Conservation (phyloP, 768 basidiomycete species). For the Coprinopsis strossmayeri region DNA sequence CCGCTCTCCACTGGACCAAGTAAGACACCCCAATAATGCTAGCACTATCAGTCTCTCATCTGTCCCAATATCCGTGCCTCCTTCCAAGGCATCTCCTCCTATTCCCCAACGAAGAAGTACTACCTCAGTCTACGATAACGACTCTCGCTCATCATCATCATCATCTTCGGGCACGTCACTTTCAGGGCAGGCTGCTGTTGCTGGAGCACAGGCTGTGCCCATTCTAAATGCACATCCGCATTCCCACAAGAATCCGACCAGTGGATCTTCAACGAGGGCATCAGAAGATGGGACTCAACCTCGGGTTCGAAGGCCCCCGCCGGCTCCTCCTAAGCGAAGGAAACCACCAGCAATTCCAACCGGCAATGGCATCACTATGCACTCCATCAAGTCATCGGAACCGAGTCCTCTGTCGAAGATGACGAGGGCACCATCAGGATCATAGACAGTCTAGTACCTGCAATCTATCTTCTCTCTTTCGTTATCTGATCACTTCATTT, state of each 20-base stretch:
- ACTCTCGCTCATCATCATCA: conserved; percentile 1
- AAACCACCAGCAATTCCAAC: conserved; percentile 69
- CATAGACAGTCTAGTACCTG: too few species aligned
- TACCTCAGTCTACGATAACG: conserved; percentile 6
- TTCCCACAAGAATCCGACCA: conserved; percentile 11
- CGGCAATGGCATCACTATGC: conserved; percentile 46
- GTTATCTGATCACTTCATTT: too few species aligned
- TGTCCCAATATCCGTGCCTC: conserved; percentile 1
- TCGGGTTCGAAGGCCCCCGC: conserved; percentile 42
- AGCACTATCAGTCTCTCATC: conserved; percentile 30
- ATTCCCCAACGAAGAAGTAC: conserved; percentile 13
- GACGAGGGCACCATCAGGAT: too few species aligned
- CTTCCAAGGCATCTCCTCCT: conserved; percentile 14
- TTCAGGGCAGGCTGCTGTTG: not conserved
- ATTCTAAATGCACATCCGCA: conserved; percentile 8
- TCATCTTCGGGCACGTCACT: conserved; percentile 1
- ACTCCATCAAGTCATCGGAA: conserved; percentile 49
- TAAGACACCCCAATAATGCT: conserved; percentile 32
- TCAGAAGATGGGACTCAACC: conserved; percentile 9
- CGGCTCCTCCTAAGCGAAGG: conserved; percentile 61
- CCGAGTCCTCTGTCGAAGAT: conserved; percentile 24
- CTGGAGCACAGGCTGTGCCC: conserved; percentile 12
- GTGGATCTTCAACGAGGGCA: conserved; percentile 9
- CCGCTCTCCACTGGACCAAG: conserved; percentile 27
- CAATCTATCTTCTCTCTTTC: too few species aligned